Percentiles rank a stretch among this genome's conserved stretches.
phyloP scores from a whole-genome alignment of 768 basidiomycete genomes.

The Tremella mesenterica region DNA sequence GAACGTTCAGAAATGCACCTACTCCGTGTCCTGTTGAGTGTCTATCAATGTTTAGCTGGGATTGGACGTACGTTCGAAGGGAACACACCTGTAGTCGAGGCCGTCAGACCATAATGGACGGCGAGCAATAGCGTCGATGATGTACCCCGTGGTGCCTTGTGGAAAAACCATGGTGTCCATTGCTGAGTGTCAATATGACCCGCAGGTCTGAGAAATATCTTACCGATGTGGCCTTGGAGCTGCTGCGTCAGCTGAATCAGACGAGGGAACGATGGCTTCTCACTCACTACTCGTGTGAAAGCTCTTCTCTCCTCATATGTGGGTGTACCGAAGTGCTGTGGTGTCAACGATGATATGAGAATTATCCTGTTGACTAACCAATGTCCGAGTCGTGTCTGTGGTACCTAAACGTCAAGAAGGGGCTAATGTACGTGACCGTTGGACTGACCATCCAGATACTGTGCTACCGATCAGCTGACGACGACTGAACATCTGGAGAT shows the following conservation, averaged over 20 bases:
- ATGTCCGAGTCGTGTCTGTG: constrained; percentile 86
- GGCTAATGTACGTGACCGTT: background rate
- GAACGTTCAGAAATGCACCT: constrained; percentile 87
- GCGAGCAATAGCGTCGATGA: constrained; percentile 14
- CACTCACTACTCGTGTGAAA: constrained; percentile 66
- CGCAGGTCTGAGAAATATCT: background rate
- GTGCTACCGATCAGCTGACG: constrained; percentile 48
- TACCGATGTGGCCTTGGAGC: constrained; percentile 41
- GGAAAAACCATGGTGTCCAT: constrained; percentile 82
- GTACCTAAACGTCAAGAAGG: constrained; percentile 50
- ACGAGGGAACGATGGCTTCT: no score
- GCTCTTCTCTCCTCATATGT: constrained; percentile 72
- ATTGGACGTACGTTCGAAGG: no score
- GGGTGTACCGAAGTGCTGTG: constrained; percentile 78
- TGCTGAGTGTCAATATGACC: constrained; percentile 42
- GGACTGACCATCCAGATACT: constrained; percentile 62
- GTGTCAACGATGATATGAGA: background rate
- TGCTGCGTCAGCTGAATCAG: constrained; percentile 6
- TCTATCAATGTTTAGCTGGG: constrained; percentile 44
- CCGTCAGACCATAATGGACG: constrained; percentile 38
- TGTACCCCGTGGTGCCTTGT: constrained; percentile 46
- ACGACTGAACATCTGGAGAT: background rate
- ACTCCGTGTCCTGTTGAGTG: constrained; percentile 95
- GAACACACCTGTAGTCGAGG: constrained; percentile 43
- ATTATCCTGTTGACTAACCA: constrained; percentile 49